Conservation (phyloP, 176 grass and related monocot genomes). For the Typha latifolia region DNA sequence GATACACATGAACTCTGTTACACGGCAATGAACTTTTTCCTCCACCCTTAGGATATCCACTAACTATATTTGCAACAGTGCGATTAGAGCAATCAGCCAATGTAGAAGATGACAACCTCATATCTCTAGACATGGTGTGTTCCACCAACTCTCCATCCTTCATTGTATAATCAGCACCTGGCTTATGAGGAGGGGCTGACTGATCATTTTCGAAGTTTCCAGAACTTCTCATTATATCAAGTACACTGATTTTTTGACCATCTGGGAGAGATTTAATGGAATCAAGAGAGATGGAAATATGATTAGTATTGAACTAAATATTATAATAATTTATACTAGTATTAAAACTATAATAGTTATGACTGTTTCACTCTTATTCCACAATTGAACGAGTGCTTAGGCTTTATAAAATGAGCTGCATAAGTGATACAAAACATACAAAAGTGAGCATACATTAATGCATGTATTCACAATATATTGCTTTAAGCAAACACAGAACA, state of each 20-base stretch:
- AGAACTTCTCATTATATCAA: conserved; percentile 7
- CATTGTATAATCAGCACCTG: conserved; percentile 3
- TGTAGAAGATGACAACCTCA: not conserved
- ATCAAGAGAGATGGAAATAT: conserved; percentile 6
- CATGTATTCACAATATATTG: not conserved
- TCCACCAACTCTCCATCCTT: conserved; percentile 15
- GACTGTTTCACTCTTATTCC: too few species aligned
- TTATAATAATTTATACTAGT: too few species aligned
- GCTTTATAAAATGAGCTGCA: not conserved
- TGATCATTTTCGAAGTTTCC: not conserved
- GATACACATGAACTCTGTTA: conserved; percentile 40
- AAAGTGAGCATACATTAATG: not conserved
- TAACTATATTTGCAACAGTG: not conserved
- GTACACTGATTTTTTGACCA: conserved; percentile 5
- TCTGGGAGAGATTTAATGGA: conserved; percentile 13
- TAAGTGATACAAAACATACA: not conserved
- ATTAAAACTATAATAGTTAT: too few species aligned
- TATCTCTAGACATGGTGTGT: not conserved
- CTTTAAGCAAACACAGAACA: conserved; percentile 6
- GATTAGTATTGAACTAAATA: too few species aligned
- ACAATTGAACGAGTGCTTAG: too few species aligned
- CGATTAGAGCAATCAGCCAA: not conserved
- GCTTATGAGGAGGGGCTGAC: conserved; percentile 7
- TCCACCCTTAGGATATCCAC: conserved; percentile 2
- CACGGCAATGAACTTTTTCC: conserved; percentile 21